Base-by-base conservation (phyloP, 2,329 filamentous ascomycete genomes). In the Botrytis hyacinthi region DNA sequence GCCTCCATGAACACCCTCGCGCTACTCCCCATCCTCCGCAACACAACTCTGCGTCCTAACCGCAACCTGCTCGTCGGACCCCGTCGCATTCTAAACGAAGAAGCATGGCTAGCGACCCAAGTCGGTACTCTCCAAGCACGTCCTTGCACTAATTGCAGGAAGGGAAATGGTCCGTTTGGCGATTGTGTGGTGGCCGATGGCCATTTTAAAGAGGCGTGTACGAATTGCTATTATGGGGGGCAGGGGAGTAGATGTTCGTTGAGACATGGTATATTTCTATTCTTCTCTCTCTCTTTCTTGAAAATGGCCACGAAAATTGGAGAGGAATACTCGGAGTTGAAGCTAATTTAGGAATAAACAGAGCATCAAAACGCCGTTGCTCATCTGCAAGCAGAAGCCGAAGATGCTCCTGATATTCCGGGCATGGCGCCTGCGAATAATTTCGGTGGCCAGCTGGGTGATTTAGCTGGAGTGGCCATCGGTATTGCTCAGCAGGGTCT, bases 401-500 rank as follows among this genome's bases (percentile, higher is more conserved):
- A 44, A 16, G 14, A n/a, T 12, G 61, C 61, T 32, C 61, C 61
- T 20, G n/a, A 22, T 22, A 42, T 63, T 20, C 61, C 61, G 8
- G 61, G 61, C 16, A 63, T 63, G 61, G 61, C n/a, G 29, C 61
- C 61, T 1, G 61, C 61, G n/a, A n/a, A 22, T 63, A 63, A 63
- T 44, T 63, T 63, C 40, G 61, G 61, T 9, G 61, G 61, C 5
- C 37, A 29, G n/a, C 4, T 63, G 0, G 61, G 37, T 10, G 8
- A 29, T 32, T 29, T 63, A 2, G 61, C 26, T 0, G 26, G 26
- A 3, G 14, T 44, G 1, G 37, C 40, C 1, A 10, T n/a, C 20
- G 59, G 59, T 40, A 40, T 61, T 40, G 59, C 35, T 20, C 57
- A 32, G 16, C n/a, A 32, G 8, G 59, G 35, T 4, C 6, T 40